A percentile compares a stretch with the other conserved stretches of the same genome.
Conservation (phyloP, 2,329 filamentous ascomycete species). For the Colletotrichum caudatum region DNA sequence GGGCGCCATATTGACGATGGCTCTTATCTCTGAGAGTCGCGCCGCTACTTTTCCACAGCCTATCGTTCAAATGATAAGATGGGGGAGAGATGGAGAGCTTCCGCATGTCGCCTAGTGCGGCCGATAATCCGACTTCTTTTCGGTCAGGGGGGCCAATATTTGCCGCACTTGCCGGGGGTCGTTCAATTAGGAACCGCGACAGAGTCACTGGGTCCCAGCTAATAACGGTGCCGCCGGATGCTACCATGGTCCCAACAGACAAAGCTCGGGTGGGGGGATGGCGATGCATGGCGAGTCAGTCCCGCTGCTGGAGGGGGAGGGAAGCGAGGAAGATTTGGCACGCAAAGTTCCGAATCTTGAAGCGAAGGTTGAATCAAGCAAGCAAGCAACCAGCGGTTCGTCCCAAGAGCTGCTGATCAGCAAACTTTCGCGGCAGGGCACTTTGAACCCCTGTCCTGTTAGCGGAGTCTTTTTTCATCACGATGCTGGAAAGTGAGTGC, state of each 20-base stretch:
- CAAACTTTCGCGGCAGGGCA: background rate
- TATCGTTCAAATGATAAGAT: conserved; percentile 9
- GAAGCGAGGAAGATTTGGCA: too few species aligned
- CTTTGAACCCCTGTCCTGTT: background rate
- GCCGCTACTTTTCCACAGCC: background rate
- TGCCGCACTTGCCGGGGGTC: conserved; percentile 28
- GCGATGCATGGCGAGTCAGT: background rate
- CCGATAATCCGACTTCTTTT: background rate
- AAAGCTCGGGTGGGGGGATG: background rate
- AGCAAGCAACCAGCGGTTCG: background rate
- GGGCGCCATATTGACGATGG: conserved; percentile 10
- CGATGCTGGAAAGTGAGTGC: background rate
- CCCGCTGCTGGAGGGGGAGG: background rate
- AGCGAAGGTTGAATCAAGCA: background rate
- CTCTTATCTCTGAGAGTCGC: conserved; percentile 1
- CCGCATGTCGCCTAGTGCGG: conserved; percentile 22
- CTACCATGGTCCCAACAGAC: background rate
- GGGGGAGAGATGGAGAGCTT: background rate
- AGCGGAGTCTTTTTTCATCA: background rate
- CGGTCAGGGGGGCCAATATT: background rate
- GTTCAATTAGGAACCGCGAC: background rate
- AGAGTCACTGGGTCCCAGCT: background rate
- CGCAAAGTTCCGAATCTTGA: background rate
- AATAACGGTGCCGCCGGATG: background rate
- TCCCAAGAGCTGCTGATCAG: background rate